phyloP scores from a whole-genome alignment of 192 early-diverging fungal genomes.

The Chytriomyces sp. region DNA sequence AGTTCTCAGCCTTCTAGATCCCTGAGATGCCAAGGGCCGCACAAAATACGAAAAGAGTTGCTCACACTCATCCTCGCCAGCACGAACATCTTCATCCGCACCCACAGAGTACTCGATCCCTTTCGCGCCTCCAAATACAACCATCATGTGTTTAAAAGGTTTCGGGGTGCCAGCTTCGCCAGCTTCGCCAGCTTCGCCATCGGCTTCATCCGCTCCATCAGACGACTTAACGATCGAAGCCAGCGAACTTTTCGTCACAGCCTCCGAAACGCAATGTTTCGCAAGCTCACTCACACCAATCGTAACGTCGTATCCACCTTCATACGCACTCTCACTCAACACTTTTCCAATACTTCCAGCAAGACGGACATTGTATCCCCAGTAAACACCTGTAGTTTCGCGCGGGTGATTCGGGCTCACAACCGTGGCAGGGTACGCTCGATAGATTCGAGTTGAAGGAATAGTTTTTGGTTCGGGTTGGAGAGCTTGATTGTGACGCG shows the following conservation, averaged over 20 bases:
- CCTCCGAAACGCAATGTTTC: slow-evolving; percentile 1
- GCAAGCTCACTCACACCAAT: slow-evolving; percentile 66
- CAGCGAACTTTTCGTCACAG: slow-evolving; percentile 23
- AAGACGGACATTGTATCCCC: slow-evolving; percentile 71
- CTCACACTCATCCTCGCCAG: slow-evolving; percentile 56
- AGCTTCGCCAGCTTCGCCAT: not conserved
- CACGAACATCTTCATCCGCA: slow-evolving; percentile 59
- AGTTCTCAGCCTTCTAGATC: slow-evolving; percentile 66
- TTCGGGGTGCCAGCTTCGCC: not conserved
- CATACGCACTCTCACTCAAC: slow-evolving; percentile 62
- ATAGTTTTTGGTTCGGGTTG: slow-evolving; percentile 1
- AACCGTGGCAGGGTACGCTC: slow-evolving; percentile 56
- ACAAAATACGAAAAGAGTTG: slow-evolving; percentile 70
- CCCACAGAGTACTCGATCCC: slow-evolving; percentile 49
- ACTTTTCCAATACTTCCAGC: slow-evolving; percentile 65
- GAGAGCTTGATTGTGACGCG: slow-evolving; percentile 67
- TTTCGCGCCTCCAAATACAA: slow-evolving; percentile 71
- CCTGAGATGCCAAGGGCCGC: slow-evolving; percentile 60
- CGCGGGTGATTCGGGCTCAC: slow-evolving; percentile 65
- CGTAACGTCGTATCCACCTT: slow-evolving; percentile 70
- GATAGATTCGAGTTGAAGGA: slow-evolving; percentile 30
- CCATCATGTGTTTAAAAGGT: slow-evolving; percentile 57
- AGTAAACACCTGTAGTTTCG: slow-evolving; percentile 67
- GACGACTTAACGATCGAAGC: not conserved
- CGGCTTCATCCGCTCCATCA: not conserved